These are phyloP conservation scores for Talaromyces sp. DNA, from an alignment of 2,329 filamentous ascomycete genomes.

Conservation along the genomic window DNA sequence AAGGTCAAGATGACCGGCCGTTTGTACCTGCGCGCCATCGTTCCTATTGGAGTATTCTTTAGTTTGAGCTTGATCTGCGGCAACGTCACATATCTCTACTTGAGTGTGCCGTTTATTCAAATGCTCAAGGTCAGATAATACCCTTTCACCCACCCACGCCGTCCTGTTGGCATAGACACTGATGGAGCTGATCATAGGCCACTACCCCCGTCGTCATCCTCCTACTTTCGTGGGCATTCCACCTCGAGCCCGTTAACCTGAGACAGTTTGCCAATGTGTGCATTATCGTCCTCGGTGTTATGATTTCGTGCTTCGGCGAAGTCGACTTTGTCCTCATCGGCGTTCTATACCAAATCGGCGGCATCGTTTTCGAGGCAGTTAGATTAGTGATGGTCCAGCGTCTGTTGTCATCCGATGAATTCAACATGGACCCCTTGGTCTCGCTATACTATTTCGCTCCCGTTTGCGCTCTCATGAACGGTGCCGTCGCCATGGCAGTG, in stretches of 20 bases:
- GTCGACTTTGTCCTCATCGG: conserved; percentile 73
- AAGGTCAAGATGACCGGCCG: conserved; percentile 95
- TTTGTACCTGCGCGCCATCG: conserved; percentile 86
- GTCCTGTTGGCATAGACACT: conserved; percentile 8
- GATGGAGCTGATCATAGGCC: conserved; percentile 53
- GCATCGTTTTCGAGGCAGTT: conserved; percentile 74
- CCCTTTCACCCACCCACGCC: not conserved
- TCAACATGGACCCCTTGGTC: conserved; percentile 85
- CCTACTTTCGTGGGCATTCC: conserved; percentile 80
- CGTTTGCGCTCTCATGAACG: conserved; percentile 76
- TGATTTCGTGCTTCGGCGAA: conserved; percentile 92
- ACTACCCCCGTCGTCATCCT: conserved; percentile 93
- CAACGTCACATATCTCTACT: conserved; percentile 91
- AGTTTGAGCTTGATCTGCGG: conserved; percentile 93
- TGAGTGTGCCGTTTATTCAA: conserved; percentile 95
- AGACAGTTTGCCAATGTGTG: conserved; percentile 89
- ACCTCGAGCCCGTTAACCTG: conserved; percentile 75
- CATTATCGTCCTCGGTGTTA: conserved; percentile 87
- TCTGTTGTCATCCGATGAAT: conserved; percentile 69
- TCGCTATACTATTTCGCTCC: conserved; percentile 88
- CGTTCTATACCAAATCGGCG: conserved; percentile 66
- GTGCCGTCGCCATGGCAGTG: conserved; percentile 61
- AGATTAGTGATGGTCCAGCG: conserved; percentile 82
- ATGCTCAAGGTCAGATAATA: conserved; percentile 83
- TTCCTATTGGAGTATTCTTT: conserved; percentile 94